Base-by-base conservation (phyloP, 495 filamentous ascomycete genomes). In the Monascus purpureus region DNA sequence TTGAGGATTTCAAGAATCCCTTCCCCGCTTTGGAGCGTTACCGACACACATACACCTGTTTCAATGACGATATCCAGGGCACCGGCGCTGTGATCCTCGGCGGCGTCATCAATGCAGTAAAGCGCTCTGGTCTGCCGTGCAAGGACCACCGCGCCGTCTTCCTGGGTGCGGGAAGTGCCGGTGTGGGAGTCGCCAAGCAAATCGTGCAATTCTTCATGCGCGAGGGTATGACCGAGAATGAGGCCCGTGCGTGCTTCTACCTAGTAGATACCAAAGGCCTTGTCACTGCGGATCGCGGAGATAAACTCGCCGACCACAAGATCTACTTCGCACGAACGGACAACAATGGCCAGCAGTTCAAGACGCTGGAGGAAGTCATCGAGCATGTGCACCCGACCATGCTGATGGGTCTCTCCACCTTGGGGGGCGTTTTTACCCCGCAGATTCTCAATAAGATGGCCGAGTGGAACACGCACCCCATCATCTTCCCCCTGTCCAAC, bases 1-100 rank as follows among this genome's bases (percentile, higher is more conserved):
- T 93, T 42, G 90, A 97, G 59, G 90, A 97, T 41, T 96, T 93
- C 62, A 93, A 97, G 69, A 93, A 87, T 42, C 90, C 90, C 9
- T 97, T 97, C 73, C 81, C 83, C 35, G 83, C 88, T 29, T 68
- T 97, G 25, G 78, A 93, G 53, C 72, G 85, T 27, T 96, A 95
- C 53, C 77, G 78, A 28, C 70, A 81, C 43, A 72, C 65, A 31
- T 86, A 92, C 62, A 92, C 85, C 51, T 88, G 81, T 64, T 97
- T 97, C 72, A 97, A 97, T 49, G 90, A 97, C 48, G 90, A 97
- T 47, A 88, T 97, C 49, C 90, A 96, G 67, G 90, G 90, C 45
- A 97, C 90, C 44, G 90, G 90, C 38, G 86, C 90, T 39, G 90
- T 97, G 40, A 83, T 96, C 37, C 69, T 96, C 25, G 86, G 72